Percentiles rank a stretch among this genome's conserved stretches.
Conservation (phyloP, 139 green algal species). For the Mesotaenium endlicherianum region DNA sequence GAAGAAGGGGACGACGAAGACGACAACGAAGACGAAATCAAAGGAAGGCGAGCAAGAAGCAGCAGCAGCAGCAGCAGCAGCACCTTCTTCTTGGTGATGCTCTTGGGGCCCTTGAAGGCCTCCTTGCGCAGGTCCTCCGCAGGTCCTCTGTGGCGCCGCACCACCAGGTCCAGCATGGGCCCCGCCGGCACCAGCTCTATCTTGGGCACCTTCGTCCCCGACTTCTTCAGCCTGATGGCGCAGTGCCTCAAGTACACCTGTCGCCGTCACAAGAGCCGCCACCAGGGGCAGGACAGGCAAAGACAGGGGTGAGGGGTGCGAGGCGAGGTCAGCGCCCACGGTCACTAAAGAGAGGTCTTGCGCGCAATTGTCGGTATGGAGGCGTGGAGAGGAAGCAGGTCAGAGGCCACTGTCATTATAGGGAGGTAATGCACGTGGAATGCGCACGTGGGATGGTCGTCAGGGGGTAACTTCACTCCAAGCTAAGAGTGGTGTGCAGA, state of each 20-base stretch:
- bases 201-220: conserved; percentile 59
- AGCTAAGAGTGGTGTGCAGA: no score
- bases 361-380: no score
- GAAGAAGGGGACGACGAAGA: neutral
- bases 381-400: no score
- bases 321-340: neutral
- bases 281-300: no score
- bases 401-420: no score
- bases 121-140: conserved; percentile 76
- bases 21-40: neutral
- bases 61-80: neutral
- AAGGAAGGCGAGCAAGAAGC: neutral
- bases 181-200: conserved; percentile 83
- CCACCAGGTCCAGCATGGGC: conserved; percentile 68
- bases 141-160: conserved; percentile 68
- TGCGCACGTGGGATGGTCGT: no score
- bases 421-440: no score
- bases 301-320: neutral
- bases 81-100: conserved; percentile 45
- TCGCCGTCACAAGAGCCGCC: neutral
- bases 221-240: conserved; percentile 42
- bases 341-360: no score
- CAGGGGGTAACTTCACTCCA: no score
- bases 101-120: conserved; percentile 54
- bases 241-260: conserved; percentile 47